Evolutionary conservation across 306 rosid species (phyloP).

Genomic region (Medicago lupulina): DNA sequence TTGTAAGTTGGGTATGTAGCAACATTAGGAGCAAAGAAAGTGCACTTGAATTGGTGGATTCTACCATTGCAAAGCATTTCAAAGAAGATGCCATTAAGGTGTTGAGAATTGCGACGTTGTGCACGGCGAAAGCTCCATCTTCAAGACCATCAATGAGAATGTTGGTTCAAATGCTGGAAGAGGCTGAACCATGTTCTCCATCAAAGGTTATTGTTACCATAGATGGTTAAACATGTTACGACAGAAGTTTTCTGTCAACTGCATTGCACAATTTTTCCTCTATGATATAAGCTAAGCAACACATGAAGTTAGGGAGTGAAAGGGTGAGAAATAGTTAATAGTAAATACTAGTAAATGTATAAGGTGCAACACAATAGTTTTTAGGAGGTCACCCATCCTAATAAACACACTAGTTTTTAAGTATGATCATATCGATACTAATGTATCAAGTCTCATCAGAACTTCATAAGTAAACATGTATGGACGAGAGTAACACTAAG

Average conservation of each 20-base stretch:
- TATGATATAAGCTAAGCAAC: slow-evolving; percentile 8
- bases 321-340: slow-evolving; percentile 5
- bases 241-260: neutral
- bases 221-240: slow-evolving; percentile 40
- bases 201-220: slow-evolving; percentile 47
- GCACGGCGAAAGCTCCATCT: slow-evolving; percentile 63
- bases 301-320: slow-evolving; percentile 6
- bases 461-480: neutral
- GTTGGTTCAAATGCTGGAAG: slow-evolving; percentile 91
- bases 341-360: neutral
- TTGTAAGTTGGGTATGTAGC: slow-evolving; percentile 74
- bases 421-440: neutral
- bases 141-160: slow-evolving; percentile 90
- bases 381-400: neutral
- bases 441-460: neutral
- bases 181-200: slow-evolving; percentile 64
- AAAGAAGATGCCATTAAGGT: slow-evolving; percentile 72
- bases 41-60: slow-evolving; percentile 61
- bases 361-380: neutral
- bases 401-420: neutral
- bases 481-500: neutral
- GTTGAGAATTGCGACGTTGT: slow-evolving; percentile 64
- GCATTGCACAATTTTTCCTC: slow-evolving; percentile 10
- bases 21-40: slow-evolving; percentile 50
- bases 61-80: slow-evolving; percentile 55